A percentile compares a stretch with the other conserved stretches of the same genome.
phyloP scores from a whole-genome alignment of 2,329 filamentous ascomycete genomes.

The Cytospora chrysosperma region DNA sequence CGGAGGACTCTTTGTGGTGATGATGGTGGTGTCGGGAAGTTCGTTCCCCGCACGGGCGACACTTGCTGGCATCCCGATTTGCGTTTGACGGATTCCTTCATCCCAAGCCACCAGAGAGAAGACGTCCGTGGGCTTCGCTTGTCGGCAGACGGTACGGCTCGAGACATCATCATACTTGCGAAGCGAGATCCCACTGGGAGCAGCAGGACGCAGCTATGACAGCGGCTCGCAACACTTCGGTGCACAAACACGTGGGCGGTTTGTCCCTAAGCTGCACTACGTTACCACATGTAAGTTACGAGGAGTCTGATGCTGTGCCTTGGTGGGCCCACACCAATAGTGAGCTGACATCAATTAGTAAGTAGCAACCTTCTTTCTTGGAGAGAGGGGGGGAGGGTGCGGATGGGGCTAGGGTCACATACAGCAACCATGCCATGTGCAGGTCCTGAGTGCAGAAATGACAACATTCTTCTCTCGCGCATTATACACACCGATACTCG shows the following conservation, averaged over 20 bases:
- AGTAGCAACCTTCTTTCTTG: neutral
- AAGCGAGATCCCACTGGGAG: neutral
- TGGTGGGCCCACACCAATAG: neutral
- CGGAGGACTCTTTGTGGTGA: neutral
- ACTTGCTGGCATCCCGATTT: neutral
- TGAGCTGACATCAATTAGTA: neutral
- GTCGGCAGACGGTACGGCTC: neutral
- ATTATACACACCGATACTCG: too few species aligned
- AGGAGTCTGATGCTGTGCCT: conserved; percentile 12
- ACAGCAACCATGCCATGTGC: neutral
- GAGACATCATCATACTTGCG: neutral
- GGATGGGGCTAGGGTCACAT: neutral
- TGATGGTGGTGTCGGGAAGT: neutral
- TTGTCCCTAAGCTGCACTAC: conserved; percentile 7
- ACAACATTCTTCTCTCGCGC: neutral
- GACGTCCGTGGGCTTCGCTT: neutral
- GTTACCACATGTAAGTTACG: conserved; percentile 4
- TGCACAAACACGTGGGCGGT: conserved; percentile 16
- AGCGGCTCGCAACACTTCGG: conserved; percentile 11
- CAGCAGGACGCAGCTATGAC: conserved; percentile 9
- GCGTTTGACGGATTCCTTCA: neutral
- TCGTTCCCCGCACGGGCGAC: neutral
- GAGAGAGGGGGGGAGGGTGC: too few species aligned
- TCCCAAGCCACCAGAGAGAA: neutral
- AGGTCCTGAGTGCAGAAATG: neutral